phyloP scores from a whole-genome alignment of 2,329 filamentous ascomycete species.

The Fusarium sp. region DNA sequence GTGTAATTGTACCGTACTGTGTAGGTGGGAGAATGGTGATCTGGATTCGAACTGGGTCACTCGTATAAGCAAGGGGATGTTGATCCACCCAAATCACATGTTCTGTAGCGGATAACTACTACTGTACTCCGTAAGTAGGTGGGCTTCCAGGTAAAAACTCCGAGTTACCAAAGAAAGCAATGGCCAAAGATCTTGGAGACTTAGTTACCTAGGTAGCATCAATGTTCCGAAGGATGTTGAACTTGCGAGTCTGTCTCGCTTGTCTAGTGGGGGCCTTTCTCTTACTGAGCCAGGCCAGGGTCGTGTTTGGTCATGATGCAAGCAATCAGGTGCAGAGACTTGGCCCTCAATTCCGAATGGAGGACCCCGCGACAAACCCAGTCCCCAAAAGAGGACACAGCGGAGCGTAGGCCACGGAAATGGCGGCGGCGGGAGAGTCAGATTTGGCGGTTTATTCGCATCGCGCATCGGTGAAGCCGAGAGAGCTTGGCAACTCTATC shows the following conservation, averaged over 20 bases:
- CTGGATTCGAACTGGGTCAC: conserved; percentile 13
- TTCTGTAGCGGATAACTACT: background rate
- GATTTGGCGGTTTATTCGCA: conserved; percentile 35
- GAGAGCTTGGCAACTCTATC: conserved; percentile 42
- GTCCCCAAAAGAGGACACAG: conserved; percentile 28
- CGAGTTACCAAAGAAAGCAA: conserved; percentile 2
- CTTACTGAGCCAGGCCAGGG: background rate
- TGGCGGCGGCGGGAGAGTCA: conserved; percentile 27
- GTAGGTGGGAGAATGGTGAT: background rate
- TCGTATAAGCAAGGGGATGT: conserved; percentile 15
- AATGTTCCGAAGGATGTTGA: conserved; percentile 2
- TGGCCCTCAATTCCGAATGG: conserved; percentile 14
- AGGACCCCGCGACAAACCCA: conserved; percentile 26
- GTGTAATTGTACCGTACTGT: background rate
- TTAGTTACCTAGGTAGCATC: background rate
- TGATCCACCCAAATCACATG: background rate
- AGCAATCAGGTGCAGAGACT: conserved; percentile 13
- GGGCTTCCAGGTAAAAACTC: background rate
- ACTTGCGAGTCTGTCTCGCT: background rate
- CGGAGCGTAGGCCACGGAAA: conserved; percentile 30
- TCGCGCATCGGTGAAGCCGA: conserved; percentile 43
- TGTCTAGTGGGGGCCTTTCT: background rate
- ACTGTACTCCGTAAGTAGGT: background rate
- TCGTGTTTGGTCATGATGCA: conserved; percentile 11
- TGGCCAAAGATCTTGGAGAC: conserved; percentile 1